Percentiles rank a stretch among this genome's conserved stretches.
phyloP scores from a whole-genome alignment of 805 yeast species.

The Wickerhamomyces tratensis region DNA sequence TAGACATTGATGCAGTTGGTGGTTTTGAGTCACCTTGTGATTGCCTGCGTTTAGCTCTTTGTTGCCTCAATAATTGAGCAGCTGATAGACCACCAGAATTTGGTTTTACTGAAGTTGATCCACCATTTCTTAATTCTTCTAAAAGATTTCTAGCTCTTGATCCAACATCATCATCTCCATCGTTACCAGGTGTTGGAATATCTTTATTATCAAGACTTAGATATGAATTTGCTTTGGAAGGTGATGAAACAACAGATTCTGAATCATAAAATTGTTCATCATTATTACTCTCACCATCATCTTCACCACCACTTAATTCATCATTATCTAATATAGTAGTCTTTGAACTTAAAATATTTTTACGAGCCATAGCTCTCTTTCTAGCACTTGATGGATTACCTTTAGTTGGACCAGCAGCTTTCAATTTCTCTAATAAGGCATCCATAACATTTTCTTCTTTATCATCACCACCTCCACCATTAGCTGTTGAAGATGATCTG shows the following conservation, averaged over 20 bases:
- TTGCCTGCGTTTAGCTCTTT: slow-evolving; percentile 19
- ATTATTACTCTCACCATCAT: too few species aligned
- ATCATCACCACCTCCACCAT: slow-evolving; percentile 21
- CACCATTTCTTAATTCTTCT: slow-evolving; percentile 44
- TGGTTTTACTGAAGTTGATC: slow-evolving; percentile 10
- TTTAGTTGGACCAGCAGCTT: slow-evolving; percentile 74
- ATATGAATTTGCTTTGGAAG: not conserved
- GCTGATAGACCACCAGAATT: slow-evolving; percentile 24
- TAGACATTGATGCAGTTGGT: not conserved
- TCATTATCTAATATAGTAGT: slow-evolving; percentile 13
- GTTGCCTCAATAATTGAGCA: slow-evolving; percentile 35
- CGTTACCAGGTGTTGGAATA: too few species aligned
- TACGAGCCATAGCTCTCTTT: slow-evolving; percentile 68
- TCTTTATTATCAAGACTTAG: not conserved
- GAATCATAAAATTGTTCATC: not conserved
- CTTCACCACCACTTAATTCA: slow-evolving; percentile 6
- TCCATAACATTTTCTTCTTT: slow-evolving; percentile 63
- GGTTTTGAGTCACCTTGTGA: not conserved
- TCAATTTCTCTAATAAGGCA: slow-evolving; percentile 71
- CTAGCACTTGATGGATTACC: slow-evolving; percentile 76
- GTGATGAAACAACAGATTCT: slow-evolving; percentile 2
- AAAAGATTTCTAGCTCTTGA: slow-evolving; percentile 55
- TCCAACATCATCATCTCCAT: slow-evolving; percentile 32
- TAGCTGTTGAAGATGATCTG: slow-evolving; percentile 17
- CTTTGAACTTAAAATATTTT: slow-evolving; percentile 37